Percentiles rank a stretch among this genome's conserved stretches.
phyloP scores from a whole-genome alignment of 2,329 filamentous ascomycete species.

The Amauroascus niger region DNA sequence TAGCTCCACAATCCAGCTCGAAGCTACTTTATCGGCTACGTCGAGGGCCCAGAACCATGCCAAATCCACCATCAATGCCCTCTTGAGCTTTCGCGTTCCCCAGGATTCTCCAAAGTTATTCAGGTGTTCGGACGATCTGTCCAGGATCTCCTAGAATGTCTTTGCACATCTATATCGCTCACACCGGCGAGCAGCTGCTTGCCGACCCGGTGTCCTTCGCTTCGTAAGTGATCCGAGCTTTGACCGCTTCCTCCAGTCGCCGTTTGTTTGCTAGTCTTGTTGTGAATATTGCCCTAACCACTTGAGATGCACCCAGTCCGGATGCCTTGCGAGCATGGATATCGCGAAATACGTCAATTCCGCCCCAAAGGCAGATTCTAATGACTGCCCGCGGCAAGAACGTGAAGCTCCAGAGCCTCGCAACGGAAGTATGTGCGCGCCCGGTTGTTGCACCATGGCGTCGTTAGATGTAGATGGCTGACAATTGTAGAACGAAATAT shows the following conservation, averaged over 20 bases:
- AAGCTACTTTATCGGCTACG: neutral
- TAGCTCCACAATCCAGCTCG: constrained; percentile 3
- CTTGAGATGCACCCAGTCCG: constrained; percentile 45
- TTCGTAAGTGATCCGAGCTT: constrained; percentile 47
- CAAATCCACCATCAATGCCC: neutral
- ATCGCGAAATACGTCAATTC: constrained; percentile 61
- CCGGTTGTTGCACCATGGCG: neutral
- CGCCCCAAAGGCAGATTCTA: constrained; percentile 69
- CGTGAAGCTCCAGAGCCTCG: constrained; percentile 68
- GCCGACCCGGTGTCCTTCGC: constrained; percentile 66
- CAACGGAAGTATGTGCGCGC: constrained; percentile 55
- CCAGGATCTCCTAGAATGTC: constrained; percentile 51
- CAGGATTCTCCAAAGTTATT: constrained; percentile 14
- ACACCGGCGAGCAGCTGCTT: constrained; percentile 77
- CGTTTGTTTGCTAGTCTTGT: constrained; percentile 17
- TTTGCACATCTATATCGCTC: constrained; percentile 82
- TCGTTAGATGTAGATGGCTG: neutral
- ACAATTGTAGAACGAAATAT: constrained; percentile 63
- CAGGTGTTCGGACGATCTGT: constrained; percentile 12
- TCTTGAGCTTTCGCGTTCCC: neutral
- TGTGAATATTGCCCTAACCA: constrained; percentile 13
- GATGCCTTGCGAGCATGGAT: constrained; percentile 82
- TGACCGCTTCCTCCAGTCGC: constrained; percentile 11
- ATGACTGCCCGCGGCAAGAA: constrained; percentile 78
- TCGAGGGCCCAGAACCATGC: constrained; percentile 6